A percentile compares a stretch with the other conserved stretches of the same genome.
Evolutionary conservation across 306 rosid species (phyloP).

Genomic region (Ormosia semicastrata): DNA sequence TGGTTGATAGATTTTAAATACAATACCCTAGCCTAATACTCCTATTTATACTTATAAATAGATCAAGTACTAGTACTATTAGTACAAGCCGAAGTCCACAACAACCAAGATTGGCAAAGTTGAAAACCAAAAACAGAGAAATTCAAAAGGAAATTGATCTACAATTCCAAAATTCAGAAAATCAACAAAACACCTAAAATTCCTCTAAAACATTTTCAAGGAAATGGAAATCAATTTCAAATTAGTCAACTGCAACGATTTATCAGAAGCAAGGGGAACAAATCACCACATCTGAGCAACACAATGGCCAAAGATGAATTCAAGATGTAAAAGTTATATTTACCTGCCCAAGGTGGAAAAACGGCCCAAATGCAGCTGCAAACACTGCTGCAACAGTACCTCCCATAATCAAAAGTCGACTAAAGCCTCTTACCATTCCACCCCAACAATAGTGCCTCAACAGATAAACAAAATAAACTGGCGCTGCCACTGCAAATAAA

Average conservation of each 20-base stretch:
- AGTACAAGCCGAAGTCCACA: neutral
- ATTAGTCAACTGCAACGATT: neutral
- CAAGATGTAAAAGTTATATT: neutral
- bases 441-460: slow-evolving; percentile 85
- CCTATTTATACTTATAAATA: neutral
- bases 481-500: slow-evolving; percentile 90
- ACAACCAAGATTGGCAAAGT: neutral
- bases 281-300: slow-evolving; percentile 1
- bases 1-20: neutral
- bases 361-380: slow-evolving; percentile 78
- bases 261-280: neutral
- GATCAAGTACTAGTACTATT: neutral
- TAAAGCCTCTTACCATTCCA: slow-evolving; percentile 57
- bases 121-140: neutral
- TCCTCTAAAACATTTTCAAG: neutral
- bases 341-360: slow-evolving; percentile 88
- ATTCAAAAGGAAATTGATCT: no score
- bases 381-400: slow-evolving; percentile 63
- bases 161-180: neutral
- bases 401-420: slow-evolving; percentile 69
- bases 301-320: neutral
- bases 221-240: slow-evolving; percentile 6
- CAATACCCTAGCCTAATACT: neutral
- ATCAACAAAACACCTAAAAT: neutral
- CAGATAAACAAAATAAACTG: slow-evolving; percentile 81